These are phyloP conservation scores for Neurospora sp. DNA, from an alignment of 2,329 filamentous ascomycete species.

Conservation along the genomic window DNA sequence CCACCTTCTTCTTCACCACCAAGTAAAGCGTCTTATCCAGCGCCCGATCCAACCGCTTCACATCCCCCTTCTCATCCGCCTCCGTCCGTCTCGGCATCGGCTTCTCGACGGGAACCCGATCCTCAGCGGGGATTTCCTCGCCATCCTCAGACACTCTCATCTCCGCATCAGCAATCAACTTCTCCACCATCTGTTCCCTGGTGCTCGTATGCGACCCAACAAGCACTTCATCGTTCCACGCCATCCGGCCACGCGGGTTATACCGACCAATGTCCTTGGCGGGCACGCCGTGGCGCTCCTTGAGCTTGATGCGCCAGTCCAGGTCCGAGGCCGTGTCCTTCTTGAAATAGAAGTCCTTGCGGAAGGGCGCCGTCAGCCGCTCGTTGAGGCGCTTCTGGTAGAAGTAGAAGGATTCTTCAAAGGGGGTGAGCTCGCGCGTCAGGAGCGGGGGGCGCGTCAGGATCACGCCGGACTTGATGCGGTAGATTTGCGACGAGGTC, in stretches of 20 bases:
- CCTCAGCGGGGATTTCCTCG: conserved; percentile 46
- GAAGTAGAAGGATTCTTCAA: conserved; percentile 90
- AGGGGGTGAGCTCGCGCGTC: conserved; percentile 72
- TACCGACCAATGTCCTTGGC: conserved; percentile 82
- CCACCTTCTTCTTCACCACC: conserved; percentile 47
- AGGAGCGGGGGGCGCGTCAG: conserved; percentile 82
- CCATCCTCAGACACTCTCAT: conserved; percentile 49
- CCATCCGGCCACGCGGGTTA: conserved; percentile 44
- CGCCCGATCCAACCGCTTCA: conserved; percentile 66
- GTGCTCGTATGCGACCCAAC: conserved; percentile 61
- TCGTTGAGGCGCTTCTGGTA: conserved; percentile 97
- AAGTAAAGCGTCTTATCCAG: conserved; percentile 80
- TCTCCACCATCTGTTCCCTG: conserved; percentile 55
- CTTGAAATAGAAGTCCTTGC: conserved; percentile 91
- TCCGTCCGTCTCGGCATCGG: conserved; percentile 64
- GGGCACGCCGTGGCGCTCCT: conserved; percentile 61
- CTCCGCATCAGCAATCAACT: conserved; percentile 68
- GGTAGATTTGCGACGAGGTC: conserved; percentile 27
- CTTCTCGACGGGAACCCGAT: conserved; percentile 58
- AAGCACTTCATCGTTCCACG: conserved; percentile 87
- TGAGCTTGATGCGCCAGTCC: conserved; percentile 83
- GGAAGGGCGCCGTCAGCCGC: conserved; percentile 78
- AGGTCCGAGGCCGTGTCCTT: conserved; percentile 72
- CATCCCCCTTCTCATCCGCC: conserved; percentile 67
- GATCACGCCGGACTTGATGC: conserved; percentile 59